These are phyloP conservation scores for Ilyonectria robusta DNA, from an alignment of 2,329 filamentous ascomycete species.

Conservation along the genomic window DNA sequence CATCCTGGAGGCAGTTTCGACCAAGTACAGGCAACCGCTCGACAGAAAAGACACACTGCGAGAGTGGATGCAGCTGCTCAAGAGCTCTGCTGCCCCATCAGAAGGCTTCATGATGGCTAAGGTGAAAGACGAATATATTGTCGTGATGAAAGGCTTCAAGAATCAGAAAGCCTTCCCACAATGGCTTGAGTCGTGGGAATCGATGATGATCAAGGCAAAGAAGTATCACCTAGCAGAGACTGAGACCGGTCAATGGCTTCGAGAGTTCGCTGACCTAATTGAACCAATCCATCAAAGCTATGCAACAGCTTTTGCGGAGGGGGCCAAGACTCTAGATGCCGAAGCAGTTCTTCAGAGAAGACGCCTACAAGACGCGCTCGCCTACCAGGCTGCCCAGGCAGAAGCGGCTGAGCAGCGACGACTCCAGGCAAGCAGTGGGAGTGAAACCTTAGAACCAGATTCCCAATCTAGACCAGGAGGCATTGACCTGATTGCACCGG, in stretches of 20 bases:
- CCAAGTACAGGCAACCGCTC: neutral
- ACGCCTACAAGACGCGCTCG: neutral
- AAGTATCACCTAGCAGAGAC: neutral
- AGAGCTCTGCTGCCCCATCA: neutral
- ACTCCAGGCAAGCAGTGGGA: neutral
- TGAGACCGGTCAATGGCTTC: neutral
- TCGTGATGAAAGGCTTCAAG: neutral
- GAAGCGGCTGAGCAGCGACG: neutral
- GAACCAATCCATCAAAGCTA: neutral
- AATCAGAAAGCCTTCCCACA: neutral
- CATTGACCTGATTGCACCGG: neutral
- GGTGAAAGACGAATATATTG: constrained; percentile 4
- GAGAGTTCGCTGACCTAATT: neutral
- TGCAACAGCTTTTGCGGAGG: neutral
- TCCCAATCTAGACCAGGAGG: neutral
- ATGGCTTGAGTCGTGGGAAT: neutral
- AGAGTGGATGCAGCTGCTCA: neutral
- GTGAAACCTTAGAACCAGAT: neutral
- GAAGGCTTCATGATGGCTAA: constrained; percentile 6
- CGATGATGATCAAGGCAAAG: neutral
- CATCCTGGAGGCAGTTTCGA: neutral
- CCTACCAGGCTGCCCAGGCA: neutral
- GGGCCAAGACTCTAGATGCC: neutral
- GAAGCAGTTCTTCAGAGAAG: neutral
- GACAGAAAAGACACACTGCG: neutral